These are phyloP conservation scores for Boletus speciosus DNA, from an alignment of 768 basidiomycete species.

Conservation along the genomic window DNA sequence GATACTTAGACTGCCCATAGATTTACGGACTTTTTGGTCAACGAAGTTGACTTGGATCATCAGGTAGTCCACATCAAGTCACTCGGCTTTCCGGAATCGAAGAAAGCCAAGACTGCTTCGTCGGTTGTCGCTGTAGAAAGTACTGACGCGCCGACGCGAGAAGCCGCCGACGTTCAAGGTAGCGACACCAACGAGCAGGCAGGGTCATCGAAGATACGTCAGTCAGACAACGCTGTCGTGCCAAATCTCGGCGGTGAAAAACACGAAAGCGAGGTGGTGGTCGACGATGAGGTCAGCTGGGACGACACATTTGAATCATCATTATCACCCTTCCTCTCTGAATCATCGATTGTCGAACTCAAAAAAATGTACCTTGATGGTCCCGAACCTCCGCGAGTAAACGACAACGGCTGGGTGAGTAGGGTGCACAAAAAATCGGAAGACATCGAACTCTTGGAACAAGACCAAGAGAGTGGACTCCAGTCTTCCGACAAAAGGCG, in stretches of 20 bases:
- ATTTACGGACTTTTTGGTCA: conserved; percentile 96
- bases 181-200: not conserved
- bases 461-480: conserved; percentile 17
- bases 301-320: conserved; percentile 53
- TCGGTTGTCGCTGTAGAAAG: conserved; percentile 18
- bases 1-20: conserved; percentile 38
- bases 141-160: conserved; percentile 9
- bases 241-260: not conserved
- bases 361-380: conserved; percentile 81
- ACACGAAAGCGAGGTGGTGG: not conserved
- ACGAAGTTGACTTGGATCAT: conserved; percentile 80
- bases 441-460: conserved; percentile 20
- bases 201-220: conserved; percentile 5
- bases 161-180: conserved; percentile 13
- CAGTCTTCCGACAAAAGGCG: conserved; percentile 30
- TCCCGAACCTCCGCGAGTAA: conserved; percentile 67
- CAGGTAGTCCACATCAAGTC: conserved; percentile 80
- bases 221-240: not conserved
- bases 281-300: conserved; percentile 51
- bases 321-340: conserved; percentile 63
- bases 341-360: conserved; percentile 54
- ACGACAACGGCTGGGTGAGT: conserved; percentile 73
- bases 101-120: conserved; percentile 36
- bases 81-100: conserved; percentile 64
- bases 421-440: conserved; percentile 36